Conservation (phyloP, 495 filamentous ascomycete species). For the Penicillium tannophilum region DNA sequence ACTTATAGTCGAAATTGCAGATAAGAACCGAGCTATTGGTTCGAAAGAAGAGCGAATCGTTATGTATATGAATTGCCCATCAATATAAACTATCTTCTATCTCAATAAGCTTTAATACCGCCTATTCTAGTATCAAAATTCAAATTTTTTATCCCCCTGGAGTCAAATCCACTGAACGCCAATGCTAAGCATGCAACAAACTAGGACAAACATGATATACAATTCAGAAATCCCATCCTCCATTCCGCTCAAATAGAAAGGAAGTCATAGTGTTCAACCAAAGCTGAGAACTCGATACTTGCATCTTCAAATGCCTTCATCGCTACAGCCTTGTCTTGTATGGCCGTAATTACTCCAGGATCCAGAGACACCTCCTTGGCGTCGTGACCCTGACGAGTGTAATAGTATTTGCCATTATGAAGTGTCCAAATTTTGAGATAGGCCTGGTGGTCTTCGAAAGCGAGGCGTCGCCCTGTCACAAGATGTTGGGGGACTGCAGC, state of each 20-base stretch:
- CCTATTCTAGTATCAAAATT: too few species aligned
- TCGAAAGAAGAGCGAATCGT: too few species aligned
- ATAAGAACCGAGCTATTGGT: too few species aligned
- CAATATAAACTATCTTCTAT: too few species aligned
- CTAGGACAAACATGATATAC: background rate
- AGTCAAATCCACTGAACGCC: constrained; percentile 12
- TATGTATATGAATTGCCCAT: too few species aligned
- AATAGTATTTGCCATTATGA: constrained; percentile 44
- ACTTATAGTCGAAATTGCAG: too few species aligned
- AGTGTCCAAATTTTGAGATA: constrained; percentile 43
- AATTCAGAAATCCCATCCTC: background rate
- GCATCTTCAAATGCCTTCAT: constrained; percentile 24
- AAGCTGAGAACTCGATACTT: constrained; percentile 20
- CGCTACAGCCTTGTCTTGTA: constrained; percentile 25
- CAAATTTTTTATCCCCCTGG: background rate
- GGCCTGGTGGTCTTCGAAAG: constrained; percentile 38
- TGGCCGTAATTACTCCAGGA: constrained; percentile 18
- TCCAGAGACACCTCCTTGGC: constrained; percentile 38
- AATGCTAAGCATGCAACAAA: constrained; percentile 21
- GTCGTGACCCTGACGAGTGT: constrained; percentile 39
- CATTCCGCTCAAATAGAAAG: constrained; percentile 13
- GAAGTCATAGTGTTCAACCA: constrained; percentile 24
- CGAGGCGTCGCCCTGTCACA: constrained; percentile 28
- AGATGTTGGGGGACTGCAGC: constrained; percentile 23
- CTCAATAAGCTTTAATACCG: too few species aligned